These are phyloP conservation scores for Wickerhamomyces sp. DNA, from an alignment of 1,139 yeast genomes.

Conservation along the genomic window DNA sequence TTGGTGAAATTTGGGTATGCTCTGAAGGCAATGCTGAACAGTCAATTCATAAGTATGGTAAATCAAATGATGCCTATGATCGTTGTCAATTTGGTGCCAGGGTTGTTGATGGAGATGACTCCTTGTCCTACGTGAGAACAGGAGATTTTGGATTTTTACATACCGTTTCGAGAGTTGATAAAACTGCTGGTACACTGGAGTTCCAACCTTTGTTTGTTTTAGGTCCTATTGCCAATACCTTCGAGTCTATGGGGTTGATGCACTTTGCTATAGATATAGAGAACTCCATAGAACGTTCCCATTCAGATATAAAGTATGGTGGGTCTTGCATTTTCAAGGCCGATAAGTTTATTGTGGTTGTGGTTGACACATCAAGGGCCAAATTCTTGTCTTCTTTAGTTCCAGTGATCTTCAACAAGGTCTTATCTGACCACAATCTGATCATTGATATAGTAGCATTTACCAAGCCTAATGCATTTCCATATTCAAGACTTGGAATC, in stretches of 20 bases:
- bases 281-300: constrained; percentile 63
- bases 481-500: constrained; percentile 65
- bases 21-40: constrained; percentile 71
- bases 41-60: constrained; percentile 15
- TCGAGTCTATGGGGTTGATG: constrained; percentile 86
- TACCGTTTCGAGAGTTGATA: constrained; percentile 48
- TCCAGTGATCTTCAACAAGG: constrained; percentile 75
- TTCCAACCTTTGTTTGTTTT: constrained; percentile 81
- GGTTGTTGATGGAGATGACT: constrained; percentile 52
- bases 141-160: constrained; percentile 94
- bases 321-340: constrained; percentile 78
- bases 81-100: constrained; percentile 25
- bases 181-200: constrained; percentile 40
- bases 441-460: constrained; percentile 85
- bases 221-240: constrained; percentile 83
- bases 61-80: constrained; percentile 11
- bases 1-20: constrained; percentile 96
- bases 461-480: constrained; percentile 59
- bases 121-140: constrained; percentile 69
- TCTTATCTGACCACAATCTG: constrained; percentile 77
- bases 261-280: constrained; percentile 89
- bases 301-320: constrained; percentile 49
- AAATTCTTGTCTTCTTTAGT: constrained; percentile 64
- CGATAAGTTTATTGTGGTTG: constrained; percentile 75
- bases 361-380: constrained; percentile 59